These are phyloP conservation scores for Penicillium italicum DNA, from an alignment of 2,329 filamentous ascomycete species.

Conservation along the genomic window DNA sequence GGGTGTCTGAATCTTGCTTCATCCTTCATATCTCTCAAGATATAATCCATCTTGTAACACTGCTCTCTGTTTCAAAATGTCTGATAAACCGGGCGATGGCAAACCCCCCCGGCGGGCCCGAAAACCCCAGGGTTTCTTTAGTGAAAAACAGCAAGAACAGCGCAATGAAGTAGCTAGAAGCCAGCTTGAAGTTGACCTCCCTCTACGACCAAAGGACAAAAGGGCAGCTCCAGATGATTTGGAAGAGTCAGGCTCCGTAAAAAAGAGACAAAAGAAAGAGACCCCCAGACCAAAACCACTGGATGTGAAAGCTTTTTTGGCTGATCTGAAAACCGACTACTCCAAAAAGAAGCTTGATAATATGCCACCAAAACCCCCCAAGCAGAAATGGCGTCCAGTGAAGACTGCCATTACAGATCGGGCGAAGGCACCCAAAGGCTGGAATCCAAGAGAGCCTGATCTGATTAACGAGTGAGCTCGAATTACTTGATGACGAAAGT, in stretches of 20 bases:
- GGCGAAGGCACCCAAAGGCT: not conserved
- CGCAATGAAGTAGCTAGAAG: not conserved
- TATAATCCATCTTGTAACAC: not conserved
- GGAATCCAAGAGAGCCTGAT: not conserved
- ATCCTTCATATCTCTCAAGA: not conserved
- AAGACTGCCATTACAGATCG: not conserved
- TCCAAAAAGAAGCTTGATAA: not conserved
- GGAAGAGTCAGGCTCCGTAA: not conserved
- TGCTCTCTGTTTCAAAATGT: not conserved
- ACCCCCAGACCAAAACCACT: not conserved
- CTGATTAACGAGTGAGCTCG: not conserved
- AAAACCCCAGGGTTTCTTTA: not conserved
- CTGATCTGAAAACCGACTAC: not conserved
- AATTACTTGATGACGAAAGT: not conserved
- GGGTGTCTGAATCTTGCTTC: not conserved
- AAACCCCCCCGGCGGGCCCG: not conserved
- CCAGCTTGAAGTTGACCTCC: not conserved
- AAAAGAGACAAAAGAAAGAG: not conserved
- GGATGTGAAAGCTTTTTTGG: not conserved
- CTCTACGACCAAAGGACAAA: not conserved
- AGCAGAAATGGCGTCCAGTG: not conserved
- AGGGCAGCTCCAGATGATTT: not conserved
- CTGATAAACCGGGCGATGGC: not conserved
- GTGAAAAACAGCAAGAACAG: not conserved
- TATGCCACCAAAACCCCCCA: not conserved